Conservation (phyloP, 2,329 filamentous ascomycete species). For the Colletotrichum magnum region DNA sequence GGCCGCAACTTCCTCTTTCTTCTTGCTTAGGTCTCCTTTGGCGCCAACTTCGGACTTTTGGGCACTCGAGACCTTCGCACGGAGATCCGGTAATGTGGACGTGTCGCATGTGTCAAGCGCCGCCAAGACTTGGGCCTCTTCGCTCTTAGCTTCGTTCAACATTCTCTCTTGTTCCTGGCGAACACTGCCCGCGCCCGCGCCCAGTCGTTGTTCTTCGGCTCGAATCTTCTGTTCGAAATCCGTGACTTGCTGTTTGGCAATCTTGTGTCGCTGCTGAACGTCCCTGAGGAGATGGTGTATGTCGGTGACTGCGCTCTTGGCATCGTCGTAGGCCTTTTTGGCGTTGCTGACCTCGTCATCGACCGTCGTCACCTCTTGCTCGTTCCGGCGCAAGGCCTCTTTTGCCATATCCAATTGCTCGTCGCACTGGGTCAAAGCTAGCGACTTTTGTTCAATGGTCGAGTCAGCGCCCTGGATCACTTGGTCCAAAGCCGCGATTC, state of each 20-base stretch:
- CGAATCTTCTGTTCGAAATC: slow-evolving; percentile 63
- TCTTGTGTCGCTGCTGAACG: slow-evolving; percentile 71
- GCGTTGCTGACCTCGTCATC: slow-evolving; percentile 17
- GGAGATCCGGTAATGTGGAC: slow-evolving; percentile 14
- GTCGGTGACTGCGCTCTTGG: slow-evolving; percentile 67
- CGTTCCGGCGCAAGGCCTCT: slow-evolving; percentile 4
- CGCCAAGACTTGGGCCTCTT: slow-evolving; percentile 40
- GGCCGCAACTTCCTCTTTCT: slow-evolving; percentile 42
- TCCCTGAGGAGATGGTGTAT: slow-evolving; percentile 73
- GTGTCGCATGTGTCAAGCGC: slow-evolving; percentile 7
- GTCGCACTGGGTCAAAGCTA: slow-evolving; percentile 48
- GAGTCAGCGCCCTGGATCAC: slow-evolving; percentile 55
- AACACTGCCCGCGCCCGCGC: slow-evolving; percentile 78
- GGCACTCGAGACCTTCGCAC: slow-evolving; percentile 16
- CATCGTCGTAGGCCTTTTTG: slow-evolving; percentile 61
- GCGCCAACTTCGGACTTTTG: slow-evolving; percentile 8
- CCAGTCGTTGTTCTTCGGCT: slow-evolving; percentile 73
- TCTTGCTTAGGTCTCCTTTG: slow-evolving; percentile 22
- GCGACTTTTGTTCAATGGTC: slow-evolving; percentile 60
- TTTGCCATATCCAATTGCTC: slow-evolving; percentile 30
- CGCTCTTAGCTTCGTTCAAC: slow-evolving; percentile 43
- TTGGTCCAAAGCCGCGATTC: slow-evolving; percentile 49
- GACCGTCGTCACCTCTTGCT: slow-evolving; percentile 16
- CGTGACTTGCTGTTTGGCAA: slow-evolving; percentile 62
- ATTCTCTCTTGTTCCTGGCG: slow-evolving; percentile 62